These are phyloP conservation scores for Kodamaea neixiangensis DNA, from an alignment of 805 yeast species.

Conservation along the genomic window DNA sequence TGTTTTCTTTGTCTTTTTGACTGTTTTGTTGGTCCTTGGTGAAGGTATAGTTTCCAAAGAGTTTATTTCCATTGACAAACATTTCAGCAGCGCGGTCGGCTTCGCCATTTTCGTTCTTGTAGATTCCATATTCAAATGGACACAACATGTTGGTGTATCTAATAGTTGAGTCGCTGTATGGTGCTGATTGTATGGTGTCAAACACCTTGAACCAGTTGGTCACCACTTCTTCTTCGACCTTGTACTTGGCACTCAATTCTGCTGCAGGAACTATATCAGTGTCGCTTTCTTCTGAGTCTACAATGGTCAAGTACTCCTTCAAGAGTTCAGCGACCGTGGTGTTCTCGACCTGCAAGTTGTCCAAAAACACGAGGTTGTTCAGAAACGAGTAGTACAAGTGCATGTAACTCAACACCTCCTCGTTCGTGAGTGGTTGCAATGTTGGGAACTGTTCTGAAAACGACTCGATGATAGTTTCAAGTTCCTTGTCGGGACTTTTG, in stretches of 20 bases:
- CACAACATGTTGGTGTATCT: slow-evolving; percentile 27
- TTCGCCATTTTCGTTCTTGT: slow-evolving; percentile 7
- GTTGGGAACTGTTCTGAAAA: slow-evolving; percentile 12
- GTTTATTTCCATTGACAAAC: slow-evolving; percentile 6
- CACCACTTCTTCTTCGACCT: slow-evolving; percentile 13
- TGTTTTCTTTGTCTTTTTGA: slow-evolving; percentile 9
- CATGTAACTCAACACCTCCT: slow-evolving; percentile 28
- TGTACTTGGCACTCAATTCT: background rate
- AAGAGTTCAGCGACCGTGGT: slow-evolving; percentile 25
- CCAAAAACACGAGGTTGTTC: slow-evolving; percentile 25
- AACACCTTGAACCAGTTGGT: slow-evolving; percentile 34
- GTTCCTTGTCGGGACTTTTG: background rate
- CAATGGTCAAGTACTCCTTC: slow-evolving; percentile 7
- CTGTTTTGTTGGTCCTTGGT: slow-evolving; percentile 10
- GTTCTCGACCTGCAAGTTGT: slow-evolving; percentile 30
- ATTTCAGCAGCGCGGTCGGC: slow-evolving; percentile 1
- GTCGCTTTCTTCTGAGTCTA: slow-evolving; percentile 17
- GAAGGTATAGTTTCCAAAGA: slow-evolving; percentile 13
- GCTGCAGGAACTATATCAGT: background rate
- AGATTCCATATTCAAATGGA: slow-evolving; percentile 22
- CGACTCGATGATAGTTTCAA: background rate
- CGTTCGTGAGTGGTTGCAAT: slow-evolving; percentile 22
- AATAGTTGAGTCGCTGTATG: slow-evolving; percentile 22
- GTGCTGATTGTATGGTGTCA: slow-evolving; percentile 26
- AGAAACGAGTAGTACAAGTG: slow-evolving; percentile 32